Conservation (phyloP, 768 basidiomycete species). For the Daedaleopsis nitida region DNA sequence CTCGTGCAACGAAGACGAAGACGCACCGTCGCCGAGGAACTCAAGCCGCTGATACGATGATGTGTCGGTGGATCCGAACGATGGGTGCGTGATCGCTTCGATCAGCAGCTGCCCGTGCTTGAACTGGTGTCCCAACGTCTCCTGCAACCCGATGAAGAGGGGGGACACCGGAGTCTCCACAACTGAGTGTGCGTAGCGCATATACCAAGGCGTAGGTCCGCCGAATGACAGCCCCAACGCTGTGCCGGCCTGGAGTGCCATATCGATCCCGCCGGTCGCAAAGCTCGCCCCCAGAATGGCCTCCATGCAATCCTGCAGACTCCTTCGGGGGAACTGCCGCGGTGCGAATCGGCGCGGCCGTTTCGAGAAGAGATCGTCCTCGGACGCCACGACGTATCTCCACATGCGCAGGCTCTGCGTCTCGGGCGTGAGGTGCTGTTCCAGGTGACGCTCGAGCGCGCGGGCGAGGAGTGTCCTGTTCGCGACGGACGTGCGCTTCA, state of each 20-base stretch:
- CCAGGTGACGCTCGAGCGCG: constrained; percentile 64
- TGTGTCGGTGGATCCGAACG: constrained; percentile 53
- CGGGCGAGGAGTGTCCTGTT: constrained; percentile 72
- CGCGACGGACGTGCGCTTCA: constrained; percentile 66
- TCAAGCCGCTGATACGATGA: constrained; percentile 85
- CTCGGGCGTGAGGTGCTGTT: constrained; percentile 66
- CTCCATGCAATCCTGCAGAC: constrained; percentile 89
- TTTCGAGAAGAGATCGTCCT: constrained; percentile 37
- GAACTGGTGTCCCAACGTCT: constrained; percentile 71
- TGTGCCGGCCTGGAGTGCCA: constrained; percentile 66
- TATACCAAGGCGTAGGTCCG: constrained; percentile 65
- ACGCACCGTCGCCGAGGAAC: constrained; percentile 88
- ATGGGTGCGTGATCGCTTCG: constrained; percentile 87
- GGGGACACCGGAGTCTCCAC: constrained; percentile 40
- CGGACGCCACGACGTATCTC: constrained; percentile 50
- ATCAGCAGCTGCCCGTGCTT: constrained; percentile 60
- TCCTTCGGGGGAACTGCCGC: constrained; percentile 62
- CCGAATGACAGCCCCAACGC: constrained; percentile 74
- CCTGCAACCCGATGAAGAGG: constrained; percentile 59
- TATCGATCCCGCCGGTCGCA: constrained; percentile 67
- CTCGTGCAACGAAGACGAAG: no score
- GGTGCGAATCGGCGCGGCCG: constrained; percentile 34
- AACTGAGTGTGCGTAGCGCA: constrained; percentile 48
- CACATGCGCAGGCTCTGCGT: constrained; percentile 53
- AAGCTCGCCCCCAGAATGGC: constrained; percentile 80